Evolutionary conservation across 495 filamentous ascomycete species (phyloP).

Genomic region (Cetradonia linearis): DNA sequence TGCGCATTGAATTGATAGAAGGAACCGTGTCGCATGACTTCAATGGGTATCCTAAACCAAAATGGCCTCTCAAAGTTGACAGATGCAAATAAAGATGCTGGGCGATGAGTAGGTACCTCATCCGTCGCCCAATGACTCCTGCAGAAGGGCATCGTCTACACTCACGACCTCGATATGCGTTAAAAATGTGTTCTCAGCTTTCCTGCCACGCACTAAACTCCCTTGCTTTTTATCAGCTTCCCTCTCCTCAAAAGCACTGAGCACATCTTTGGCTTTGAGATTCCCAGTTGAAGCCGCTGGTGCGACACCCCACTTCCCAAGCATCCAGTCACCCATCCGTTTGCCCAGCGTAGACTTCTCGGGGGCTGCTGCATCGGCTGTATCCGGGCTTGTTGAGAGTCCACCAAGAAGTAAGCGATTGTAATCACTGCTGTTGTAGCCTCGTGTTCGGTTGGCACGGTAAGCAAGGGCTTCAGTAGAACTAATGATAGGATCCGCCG

Average conservation of each 20-base stretch:
- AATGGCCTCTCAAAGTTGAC: neutral
- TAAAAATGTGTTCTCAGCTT: constrained; percentile 4
- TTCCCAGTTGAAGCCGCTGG: constrained; percentile 28
- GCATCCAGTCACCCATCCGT: constrained; percentile 46
- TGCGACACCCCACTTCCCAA: constrained; percentile 44
- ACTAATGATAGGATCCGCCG: constrained; percentile 38
- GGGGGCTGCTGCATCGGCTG: constrained; percentile 10
- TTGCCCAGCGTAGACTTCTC: constrained; percentile 34
- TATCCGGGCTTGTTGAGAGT: neutral
- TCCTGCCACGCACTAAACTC: neutral
- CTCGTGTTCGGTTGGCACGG: constrained; percentile 2
- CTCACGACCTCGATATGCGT: constrained; percentile 17
- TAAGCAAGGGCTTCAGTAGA: constrained; percentile 30
- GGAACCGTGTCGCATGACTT: neutral
- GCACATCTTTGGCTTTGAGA: constrained; percentile 15
- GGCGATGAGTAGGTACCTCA: neutral
- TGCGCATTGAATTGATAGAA: neutral
- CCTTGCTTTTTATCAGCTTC: neutral
- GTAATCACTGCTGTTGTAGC: constrained; percentile 23
- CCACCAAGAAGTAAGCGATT: constrained; percentile 19
- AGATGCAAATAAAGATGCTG: neutral
- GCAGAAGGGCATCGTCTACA: constrained; percentile 14
- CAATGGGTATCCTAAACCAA: neutral
- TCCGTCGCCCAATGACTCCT: constrained; percentile 17
- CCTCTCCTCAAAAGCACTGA: constrained; percentile 11